Evolutionary conservation across 1,284 basidiomycete genomes (phyloP), one percentile per base, ranked within the genome.

Genomic region (Heimioporus punctisporus): DNA sequence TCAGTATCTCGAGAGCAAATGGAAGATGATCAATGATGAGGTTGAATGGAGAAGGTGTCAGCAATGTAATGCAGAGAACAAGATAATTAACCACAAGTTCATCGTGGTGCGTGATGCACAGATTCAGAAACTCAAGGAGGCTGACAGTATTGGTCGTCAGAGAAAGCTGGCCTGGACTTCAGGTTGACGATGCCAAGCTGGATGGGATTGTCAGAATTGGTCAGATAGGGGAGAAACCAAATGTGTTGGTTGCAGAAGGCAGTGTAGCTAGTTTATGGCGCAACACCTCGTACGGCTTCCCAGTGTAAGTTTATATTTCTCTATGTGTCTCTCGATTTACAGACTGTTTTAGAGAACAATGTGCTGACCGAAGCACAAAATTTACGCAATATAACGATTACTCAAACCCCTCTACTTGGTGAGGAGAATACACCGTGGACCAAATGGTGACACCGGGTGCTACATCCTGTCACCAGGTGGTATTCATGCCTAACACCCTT

Each of bases 191-290:
- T 73, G 76, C 81, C 9, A 97, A 99, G 74, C 75, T 99, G 49
- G 97, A 99, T 74, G 95, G 98, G 64, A 98, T 99, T 64, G 97
- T 98, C 64, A 99, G 99, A 79, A 96, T 99, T 63, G 97, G 97
- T 2, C 89, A 93, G 69, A 92, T 92, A 1, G 91, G 95, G 8
- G 93, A 98, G 74, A 88, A 84, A 56, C 92, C 95, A 11, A 88
- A 94, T 65, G 86, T 88, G 6, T 72, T 98, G 61, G 95, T 98
- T 9, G 74, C 81, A 12, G 89, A 86, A 26, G 90, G 90, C 2
- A 89, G 82, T 59, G 92, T 93, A 58, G 93, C 95, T 2, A 97
- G 91, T 51, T 91, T 88, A 95, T 94, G 85, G 92, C 95, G 2
- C 81, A 56, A 98, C 97, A 47, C 96, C 96, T 4, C 79, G 93